Evolutionary conservation across 768 basidiomycete species (phyloP), one percentile per base, ranked within the genome.

Genomic region (Leucocoprinus leucothites): DNA sequence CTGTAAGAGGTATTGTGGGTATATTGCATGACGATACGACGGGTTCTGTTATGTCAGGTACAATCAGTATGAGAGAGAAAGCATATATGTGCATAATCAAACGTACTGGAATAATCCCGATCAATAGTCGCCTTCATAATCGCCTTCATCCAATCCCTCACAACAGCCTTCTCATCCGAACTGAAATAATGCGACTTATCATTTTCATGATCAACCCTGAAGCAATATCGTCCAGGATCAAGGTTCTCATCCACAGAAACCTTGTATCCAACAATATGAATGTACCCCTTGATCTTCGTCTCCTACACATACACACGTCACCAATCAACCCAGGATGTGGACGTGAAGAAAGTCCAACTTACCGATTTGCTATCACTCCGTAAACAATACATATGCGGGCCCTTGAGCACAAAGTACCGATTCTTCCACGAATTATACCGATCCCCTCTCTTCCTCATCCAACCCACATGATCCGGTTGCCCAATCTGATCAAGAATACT

Each of bases 101-200:
- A 77, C 87, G 36, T 63, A 95, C 94, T 89, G 8, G 87, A 81
- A 66, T 95, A 98, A 67, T 98, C 97, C 53, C 97, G 77, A 8
- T 84, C 87, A 61, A 99, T 99, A 11, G 96, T 98, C 2, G 96
- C 93, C 68, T 98, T 99, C 93, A 98, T 98, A 61, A 99, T 84
- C 7, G 95, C 93, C 74, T 98, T 99, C 97, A 98, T 98, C 96
- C 97, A 98, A 60, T 93, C 93, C n/a, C 97, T 84, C 46, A 97
- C n/a, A n/a, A n/a, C n/a, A n/a, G n/a, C n/a, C n/a, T n/a, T n/a
- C n/a, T n/a, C n/a, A n/a, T n/a, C n/a, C n/a, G n/a, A 93, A 59
- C 91, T 92, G 72, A 99, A 99, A 65, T 71, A 92, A 68, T 98
- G 94, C 1, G 89, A 77, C 72, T 89, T 91, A 67, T 93, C 90